These are phyloP conservation scores for Aspergillus ustus DNA, from an alignment of 2,329 filamentous ascomycete genomes.

Conservation along the genomic window DNA sequence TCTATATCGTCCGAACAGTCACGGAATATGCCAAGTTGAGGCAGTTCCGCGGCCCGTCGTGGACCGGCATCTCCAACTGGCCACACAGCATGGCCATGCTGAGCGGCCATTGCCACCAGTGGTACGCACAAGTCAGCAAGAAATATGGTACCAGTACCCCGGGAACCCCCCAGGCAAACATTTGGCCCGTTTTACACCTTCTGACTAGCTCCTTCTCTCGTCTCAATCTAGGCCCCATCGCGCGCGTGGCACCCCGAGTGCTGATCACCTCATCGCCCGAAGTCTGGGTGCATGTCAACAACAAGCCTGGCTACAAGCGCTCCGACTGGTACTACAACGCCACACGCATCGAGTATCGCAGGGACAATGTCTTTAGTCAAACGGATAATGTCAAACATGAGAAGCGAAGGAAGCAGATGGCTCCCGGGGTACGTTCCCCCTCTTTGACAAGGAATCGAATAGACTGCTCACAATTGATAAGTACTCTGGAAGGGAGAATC, in stretches of 20 bases:
- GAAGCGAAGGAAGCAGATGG: background rate
- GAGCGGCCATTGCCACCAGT: background rate
- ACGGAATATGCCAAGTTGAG: background rate
- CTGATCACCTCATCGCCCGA: background rate
- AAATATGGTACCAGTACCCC: background rate
- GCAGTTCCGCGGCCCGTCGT: background rate
- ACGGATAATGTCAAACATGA: background rate
- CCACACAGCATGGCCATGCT: background rate
- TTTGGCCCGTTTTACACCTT: background rate
- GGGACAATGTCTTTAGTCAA: background rate
- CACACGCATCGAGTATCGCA: background rate
- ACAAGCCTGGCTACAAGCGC: background rate
- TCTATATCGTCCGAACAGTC: background rate
- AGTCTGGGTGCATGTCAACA: background rate
- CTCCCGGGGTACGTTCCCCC: background rate
- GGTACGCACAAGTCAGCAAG: background rate
- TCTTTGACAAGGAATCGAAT: too few relatives aligned
- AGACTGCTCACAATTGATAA: background rate
- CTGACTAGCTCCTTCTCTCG: background rate
- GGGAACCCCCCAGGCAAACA: background rate
- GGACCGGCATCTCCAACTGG: background rate
- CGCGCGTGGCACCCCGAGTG: background rate
- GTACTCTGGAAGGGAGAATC: background rate
- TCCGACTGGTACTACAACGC: background rate
- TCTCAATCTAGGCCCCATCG: background rate